phyloP scores from a whole-genome alignment of 2,329 filamentous ascomycete genomes.

The Pestalotiopsis sp. region DNA sequence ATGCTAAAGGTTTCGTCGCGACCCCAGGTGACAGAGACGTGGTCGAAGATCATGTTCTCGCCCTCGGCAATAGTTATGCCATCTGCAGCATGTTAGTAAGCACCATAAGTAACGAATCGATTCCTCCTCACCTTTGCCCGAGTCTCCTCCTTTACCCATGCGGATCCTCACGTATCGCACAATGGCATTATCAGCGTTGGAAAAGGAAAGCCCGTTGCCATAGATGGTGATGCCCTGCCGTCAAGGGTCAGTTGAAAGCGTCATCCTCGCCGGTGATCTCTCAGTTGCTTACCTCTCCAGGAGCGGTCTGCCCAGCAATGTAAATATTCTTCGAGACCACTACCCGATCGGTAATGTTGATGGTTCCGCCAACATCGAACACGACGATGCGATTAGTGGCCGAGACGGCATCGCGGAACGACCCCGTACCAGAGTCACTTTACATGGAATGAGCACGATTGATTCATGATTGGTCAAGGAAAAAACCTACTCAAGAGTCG shows the following conservation, averaged over 20 bases:
- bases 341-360: conserved; percentile 48
- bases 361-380: conserved; percentile 52
- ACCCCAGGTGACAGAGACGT: conserved; percentile 57
- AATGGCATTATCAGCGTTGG: conserved; percentile 54
- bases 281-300: conserved; percentile 42
- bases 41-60: conserved; percentile 59
- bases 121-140: conserved; percentile 42
- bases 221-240: conserved; percentile 50
- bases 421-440: conserved; percentile 49
- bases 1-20: conserved; percentile 59
- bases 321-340: conserved; percentile 50
- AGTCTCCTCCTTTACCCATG: conserved; percentile 53
- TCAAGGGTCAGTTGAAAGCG: neutral
- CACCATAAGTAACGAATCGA: neutral
- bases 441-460: neutral
- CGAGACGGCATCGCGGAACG: conserved; percentile 53
- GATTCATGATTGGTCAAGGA: neutral
- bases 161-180: conserved; percentile 58
- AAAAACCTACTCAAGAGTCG: conserved; percentile 41
- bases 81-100: conserved; percentile 30
- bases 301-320: conserved; percentile 54
- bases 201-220: conserved; percentile 56
- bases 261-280: conserved; percentile 1
- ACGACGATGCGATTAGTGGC: conserved; percentile 50
- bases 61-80: conserved; percentile 56